phyloP scores from a whole-genome alignment of 2,329 filamentous ascomycete genomes.

The Aspergillus arachidicola region DNA sequence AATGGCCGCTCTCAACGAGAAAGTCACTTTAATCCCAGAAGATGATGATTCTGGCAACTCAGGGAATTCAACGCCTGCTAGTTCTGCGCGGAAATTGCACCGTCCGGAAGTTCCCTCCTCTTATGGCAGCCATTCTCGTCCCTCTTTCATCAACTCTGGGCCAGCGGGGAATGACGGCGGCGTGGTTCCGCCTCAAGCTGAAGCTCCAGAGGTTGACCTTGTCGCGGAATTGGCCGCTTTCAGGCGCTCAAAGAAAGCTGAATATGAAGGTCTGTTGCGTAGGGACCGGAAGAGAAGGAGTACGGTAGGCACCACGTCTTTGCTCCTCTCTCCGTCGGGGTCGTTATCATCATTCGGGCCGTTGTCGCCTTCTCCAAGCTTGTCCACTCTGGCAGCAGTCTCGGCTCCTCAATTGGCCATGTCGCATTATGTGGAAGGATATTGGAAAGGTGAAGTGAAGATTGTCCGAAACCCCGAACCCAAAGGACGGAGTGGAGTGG shows the following conservation, averaged over 20 bases:
- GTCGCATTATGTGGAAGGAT: conserved; percentile 54
- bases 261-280: conserved; percentile 44
- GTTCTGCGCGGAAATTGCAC: conserved; percentile 14
- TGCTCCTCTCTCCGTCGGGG: conserved; percentile 16
- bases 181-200: conserved; percentile 2
- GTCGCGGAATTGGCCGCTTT: conserved; percentile 58
- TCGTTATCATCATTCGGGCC: conserved; percentile 13
- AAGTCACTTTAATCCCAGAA: conserved; percentile 44
- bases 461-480: conserved; percentile 53
- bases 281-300: conserved; percentile 29
- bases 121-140: conserved; percentile 1
- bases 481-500: conserved; percentile 45
- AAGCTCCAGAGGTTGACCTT: conserved; percentile 49
- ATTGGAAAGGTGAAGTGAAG: conserved; percentile 63
- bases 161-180: neutral
- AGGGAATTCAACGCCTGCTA: conserved; percentile 17
- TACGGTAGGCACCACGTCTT: conserved; percentile 26
- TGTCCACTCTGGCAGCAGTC: conserved; percentile 8
- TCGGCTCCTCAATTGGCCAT: conserved; percentile 29
- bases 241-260: conserved; percentile 54
- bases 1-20: conserved; percentile 46
- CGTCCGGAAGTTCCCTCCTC: conserved; percentile 9
- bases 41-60: conserved; percentile 31
- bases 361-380: conserved; percentile 19
- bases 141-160: conserved; percentile 8